Conservation (phyloP, 805 yeast genomes). For the Pichia exigua region DNA sequence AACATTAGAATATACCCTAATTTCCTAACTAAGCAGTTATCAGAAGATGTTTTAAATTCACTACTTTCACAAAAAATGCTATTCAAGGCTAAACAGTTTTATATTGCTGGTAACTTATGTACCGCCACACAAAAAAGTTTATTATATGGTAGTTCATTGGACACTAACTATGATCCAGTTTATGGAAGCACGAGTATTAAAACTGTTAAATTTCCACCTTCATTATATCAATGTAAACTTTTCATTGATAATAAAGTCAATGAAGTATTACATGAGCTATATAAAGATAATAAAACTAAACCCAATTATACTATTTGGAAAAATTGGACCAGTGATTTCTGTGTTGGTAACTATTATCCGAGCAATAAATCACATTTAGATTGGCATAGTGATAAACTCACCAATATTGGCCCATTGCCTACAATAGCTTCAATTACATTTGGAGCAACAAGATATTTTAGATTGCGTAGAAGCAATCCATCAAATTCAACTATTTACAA, state of each 20-base stretch:
- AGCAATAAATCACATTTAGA: slow-evolving; percentile 46
- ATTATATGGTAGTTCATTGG: slow-evolving; percentile 20
- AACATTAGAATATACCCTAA: slow-evolving; percentile 43
- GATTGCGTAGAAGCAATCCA: slow-evolving; percentile 37
- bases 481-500: slow-evolving; percentile 32
- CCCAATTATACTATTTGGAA: slow-evolving; percentile 28
- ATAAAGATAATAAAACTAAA: slow-evolving; percentile 19
- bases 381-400: slow-evolving; percentile 71
- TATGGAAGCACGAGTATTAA: not conserved
- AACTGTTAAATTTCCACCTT: slow-evolving; percentile 1
- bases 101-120: slow-evolving; percentile 56
- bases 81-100: slow-evolving; percentile 42
- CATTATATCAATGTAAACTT: slow-evolving; percentile 12
- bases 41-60: slow-evolving; percentile 36
- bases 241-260: slow-evolving; percentile 14
- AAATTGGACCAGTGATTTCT: slow-evolving; percentile 46
- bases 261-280: slow-evolving; percentile 15
- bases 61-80: slow-evolving; percentile 34
- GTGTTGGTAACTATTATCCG: slow-evolving; percentile 51
- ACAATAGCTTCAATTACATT: slow-evolving; percentile 58
- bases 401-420: slow-evolving; percentile 66
- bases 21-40: slow-evolving; percentile 44
- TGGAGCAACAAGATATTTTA: slow-evolving; percentile 64
- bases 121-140: slow-evolving; percentile 44
- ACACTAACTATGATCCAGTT: slow-evolving; percentile 12